Conservation (phyloP, 163 green algal genomes). For the Chlorella variabilis region DNA sequence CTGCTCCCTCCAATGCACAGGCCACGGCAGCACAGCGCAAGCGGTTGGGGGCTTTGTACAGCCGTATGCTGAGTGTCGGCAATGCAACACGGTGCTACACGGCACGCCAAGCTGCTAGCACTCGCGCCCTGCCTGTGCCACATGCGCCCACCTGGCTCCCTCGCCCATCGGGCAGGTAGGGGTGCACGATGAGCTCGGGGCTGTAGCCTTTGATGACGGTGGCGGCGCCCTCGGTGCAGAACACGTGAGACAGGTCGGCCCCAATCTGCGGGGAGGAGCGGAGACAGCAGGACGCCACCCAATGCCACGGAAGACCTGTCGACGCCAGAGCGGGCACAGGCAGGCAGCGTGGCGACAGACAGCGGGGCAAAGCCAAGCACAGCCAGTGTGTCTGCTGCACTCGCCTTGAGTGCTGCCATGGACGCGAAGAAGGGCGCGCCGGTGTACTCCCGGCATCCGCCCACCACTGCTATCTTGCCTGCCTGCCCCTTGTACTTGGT, state of each 20-base stretch:
- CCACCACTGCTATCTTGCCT: slow-evolving; percentile 93
- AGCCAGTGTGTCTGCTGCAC: not conserved
- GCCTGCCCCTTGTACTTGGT: slow-evolving; percentile 83
- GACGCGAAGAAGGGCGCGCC: slow-evolving; percentile 95
- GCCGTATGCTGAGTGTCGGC: too few relatives aligned
- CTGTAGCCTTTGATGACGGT: slow-evolving; percentile 94
- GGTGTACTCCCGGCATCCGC: slow-evolving; percentile 94
- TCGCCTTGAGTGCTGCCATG: slow-evolving; percentile 78
- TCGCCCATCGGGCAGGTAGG: slow-evolving; percentile 73
- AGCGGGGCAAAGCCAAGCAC: too few relatives aligned
- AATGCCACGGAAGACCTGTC: not conserved
- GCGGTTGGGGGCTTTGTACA: too few relatives aligned
- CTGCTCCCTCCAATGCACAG: too few relatives aligned
- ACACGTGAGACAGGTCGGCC: slow-evolving; percentile 92
- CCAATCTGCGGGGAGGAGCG: slow-evolving; percentile 65
- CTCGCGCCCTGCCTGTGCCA: not conserved
- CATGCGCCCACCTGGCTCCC: too few relatives aligned
- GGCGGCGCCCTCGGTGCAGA: slow-evolving; percentile 85
- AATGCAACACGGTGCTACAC: too few relatives aligned
- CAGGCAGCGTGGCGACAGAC: not conserved
- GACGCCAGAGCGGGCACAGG: not conserved
- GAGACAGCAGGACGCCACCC: too few relatives aligned
- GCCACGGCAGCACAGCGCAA: too few relatives aligned
- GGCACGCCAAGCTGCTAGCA: too few relatives aligned
- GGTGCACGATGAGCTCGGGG: slow-evolving; percentile 96